A percentile compares a stretch with the other conserved stretches of the same genome.
These are phyloP conservation scores for Penicillium verhagenii DNA, from an alignment of 495 filamentous ascomycete species.

Conservation along the genomic window DNA sequence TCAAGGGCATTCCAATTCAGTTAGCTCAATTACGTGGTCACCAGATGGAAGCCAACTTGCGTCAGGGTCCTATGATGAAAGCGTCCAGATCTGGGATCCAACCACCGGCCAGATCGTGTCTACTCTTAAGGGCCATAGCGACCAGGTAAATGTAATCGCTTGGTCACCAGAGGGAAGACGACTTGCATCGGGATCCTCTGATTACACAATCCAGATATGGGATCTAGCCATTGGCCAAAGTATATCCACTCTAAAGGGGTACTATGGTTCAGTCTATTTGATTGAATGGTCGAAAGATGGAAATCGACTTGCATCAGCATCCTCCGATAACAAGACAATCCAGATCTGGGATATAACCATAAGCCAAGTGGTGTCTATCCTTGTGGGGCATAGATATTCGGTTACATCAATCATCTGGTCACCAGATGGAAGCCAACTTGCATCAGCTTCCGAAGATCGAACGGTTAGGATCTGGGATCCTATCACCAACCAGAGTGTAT, in stretches of 20 bases:
- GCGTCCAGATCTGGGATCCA: slow-evolving; percentile 3
- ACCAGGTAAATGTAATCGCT: background rate
- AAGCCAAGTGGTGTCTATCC: background rate
- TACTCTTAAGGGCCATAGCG: slow-evolving; percentile 11
- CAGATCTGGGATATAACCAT: slow-evolving; percentile 4
- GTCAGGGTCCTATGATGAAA: background rate
- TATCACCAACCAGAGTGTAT: background rate
- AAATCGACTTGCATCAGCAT: background rate
- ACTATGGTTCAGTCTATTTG: no score
- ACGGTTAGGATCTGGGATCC: slow-evolving; percentile 11
- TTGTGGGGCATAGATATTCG: background rate
- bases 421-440: no score
- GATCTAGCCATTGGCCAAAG: background rate
- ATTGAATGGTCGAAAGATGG: no score
- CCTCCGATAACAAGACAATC: background rate
- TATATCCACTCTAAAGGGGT: no score
- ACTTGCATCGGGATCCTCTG: background rate
- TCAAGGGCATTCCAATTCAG: no score
- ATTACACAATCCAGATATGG: slow-evolving; percentile 1
- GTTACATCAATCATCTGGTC: background rate
- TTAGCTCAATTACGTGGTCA: no score
- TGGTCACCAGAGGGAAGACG: slow-evolving; percentile 4
- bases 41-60: slow-evolving; percentile 1
- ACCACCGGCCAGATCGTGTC: slow-evolving; percentile 3
- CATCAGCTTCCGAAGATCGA: slow-evolving; percentile 5